Evolutionary conservation across 345 rosid genomes (phyloP), one percentile per base, ranked within the genome.

Genomic region (Laguncularia racemosa): DNA sequence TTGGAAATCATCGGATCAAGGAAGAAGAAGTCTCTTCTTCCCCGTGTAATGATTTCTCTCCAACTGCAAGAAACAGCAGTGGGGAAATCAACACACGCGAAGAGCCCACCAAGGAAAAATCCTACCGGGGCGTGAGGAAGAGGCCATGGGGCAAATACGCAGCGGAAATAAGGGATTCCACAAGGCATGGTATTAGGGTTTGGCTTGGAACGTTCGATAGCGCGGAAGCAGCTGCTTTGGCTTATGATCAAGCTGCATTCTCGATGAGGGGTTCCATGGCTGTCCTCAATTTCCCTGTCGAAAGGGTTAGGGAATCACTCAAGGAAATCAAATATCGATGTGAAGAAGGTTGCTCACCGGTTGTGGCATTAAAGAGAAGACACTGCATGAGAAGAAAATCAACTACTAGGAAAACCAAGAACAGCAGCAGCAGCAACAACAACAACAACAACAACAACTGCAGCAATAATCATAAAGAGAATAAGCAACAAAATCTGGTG

Each of bases 141-240:
- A 67, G 82, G 21, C 82, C 82, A 8, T 77, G 82, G 82, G 82
- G 82, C 44, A 77, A 77, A 54, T 77, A 64, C 50, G 82, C 82
- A 44, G 82, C 82, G 40, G 82, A 77, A 68, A 77, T 77, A 0
- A 59, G 82, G 58, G 78, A 77, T 59, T 73, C 78, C 11, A 73
- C 75, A 6, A 62, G 78, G 55, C 67, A 73, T 20, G 82, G 82
- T 13, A 38, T 73, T 16, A 52, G 82, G 55, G 76, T 77, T 17
- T 77, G 82, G 82, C 71, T 77, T 5, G 82, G 82, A 19, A 77
- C 82, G 14, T 77, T 77, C 20, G 73, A 71, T 17, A 73, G 67
- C 20, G 71, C 82, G 6, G 82, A 77, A 59, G 82, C 73, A 4
- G 82, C 82, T 0, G 82, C 82, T 28, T 45, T 73, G 46, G 82